Evolutionary conservation across 2,329 filamentous ascomycete species (phyloP), one percentile per base, ranked within the genome.

Genomic region (Exserohilum rostratum): DNA sequence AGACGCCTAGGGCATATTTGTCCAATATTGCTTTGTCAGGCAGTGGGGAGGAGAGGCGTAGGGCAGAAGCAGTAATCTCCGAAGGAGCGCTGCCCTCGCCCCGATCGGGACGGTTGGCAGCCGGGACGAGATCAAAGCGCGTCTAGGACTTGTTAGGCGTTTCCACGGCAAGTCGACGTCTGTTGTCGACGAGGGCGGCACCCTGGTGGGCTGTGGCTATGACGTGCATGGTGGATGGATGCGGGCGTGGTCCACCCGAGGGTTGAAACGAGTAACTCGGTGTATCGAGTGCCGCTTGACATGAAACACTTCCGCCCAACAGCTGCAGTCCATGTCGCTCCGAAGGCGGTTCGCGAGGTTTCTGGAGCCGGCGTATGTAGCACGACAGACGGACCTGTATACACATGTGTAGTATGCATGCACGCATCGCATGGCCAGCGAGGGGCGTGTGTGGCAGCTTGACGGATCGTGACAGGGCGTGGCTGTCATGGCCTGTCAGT

Each of bases 1-100:
- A 25, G 22, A 7, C 22, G 22, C 4, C 22, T 7, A 25, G 22
- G 22, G 22, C 22, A 25, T 25, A 25, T 25, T 4, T 7, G 22
- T 7, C 22, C 11, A 75, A 84, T 35, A 7, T 15, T 35, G 33
- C 12, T 15, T n/a, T 35, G 33, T 35, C 33, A 35, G 13, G 10
- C 33, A 7, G 13, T 15, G 33, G 33, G 33, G 12, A n/a, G 38
- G 3, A 9, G 20, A 6, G n/a, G 46, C 59, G 53, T 34, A 77
- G 76, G 58, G 55, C 66, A 25, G 63, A 60, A 52, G 39, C 56
- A 62, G 27, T 20, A 52, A 52, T 52, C 22, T 52, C 50, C 29
- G 43, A 46, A 42, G 37, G 30, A 40, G n/a, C 22, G 13, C 33
- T 18, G 42, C 30, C 20, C 3, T 25, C 38, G 18, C 27, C 18